Evolutionary conservation across 164 flowering plant genomes (phyloP), one percentile per base, ranked within the genome.

Genomic region (Dillenia turbinata): DNA sequence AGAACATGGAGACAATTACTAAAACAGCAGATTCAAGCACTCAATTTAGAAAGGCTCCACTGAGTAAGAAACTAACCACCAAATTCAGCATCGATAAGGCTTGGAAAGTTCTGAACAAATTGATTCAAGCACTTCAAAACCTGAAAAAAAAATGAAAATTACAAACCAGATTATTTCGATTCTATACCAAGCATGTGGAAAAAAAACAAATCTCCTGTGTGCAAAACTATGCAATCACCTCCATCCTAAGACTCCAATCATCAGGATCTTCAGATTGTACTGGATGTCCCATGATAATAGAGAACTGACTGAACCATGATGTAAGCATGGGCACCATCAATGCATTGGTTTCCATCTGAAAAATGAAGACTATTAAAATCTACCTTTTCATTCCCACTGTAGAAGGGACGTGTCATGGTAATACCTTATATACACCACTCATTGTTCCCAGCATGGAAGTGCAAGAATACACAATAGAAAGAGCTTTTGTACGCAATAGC

Each of bases 41-140:
- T 26, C 33, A 26, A 1, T 26, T 26, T 26, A 26, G 33, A 26
- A 26, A 26, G 33, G 33, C 33, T 26, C 33, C 5, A 26, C 33
- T 26, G 33, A 2, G 33, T 26, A 5, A 0, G 33, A 57, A 33
- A 57, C 78, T 66, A 71, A 90, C 97, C 83, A 61, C 62, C 24
- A 69, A 89, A 83, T 57, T 86, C 96, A 66, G 67, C 70, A 69
- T 83, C 90, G 13, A 67, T 63, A 44, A 82, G 79, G 70, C 72
- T 68, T 9, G 87, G 89, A 69, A 90, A 90, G 74, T 85, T 86
- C 79, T 88, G 96, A 73, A 86, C 79, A 66, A 91, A 87, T 76
- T 92, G 97, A 80, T 80, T 92, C 84, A 95, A 74, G 71, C 99
- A 95, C 78, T 92, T 90, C 62, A 90, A 77, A 56, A 88, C 97